A percentile compares a stretch with the other conserved stretches of the same genome.
Evolutionary conservation across 768 basidiomycete species (phyloP).

Genomic region (Xerocomus spinulosus): DNA sequence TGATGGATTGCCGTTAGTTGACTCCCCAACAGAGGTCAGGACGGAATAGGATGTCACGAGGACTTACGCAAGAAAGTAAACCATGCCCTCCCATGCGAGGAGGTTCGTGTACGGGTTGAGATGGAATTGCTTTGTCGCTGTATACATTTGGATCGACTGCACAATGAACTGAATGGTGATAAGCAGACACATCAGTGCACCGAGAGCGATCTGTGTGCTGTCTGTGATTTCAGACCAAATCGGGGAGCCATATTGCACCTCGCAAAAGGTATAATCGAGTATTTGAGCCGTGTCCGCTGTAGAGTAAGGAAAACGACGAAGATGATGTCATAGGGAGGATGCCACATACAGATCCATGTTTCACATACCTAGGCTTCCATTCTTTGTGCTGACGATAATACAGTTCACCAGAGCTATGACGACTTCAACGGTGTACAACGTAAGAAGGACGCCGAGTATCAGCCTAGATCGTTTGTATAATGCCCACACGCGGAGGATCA

Average conservation of each 20-base stretch:
- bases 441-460: background rate
- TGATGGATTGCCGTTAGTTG: background rate
- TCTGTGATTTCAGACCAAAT: background rate
- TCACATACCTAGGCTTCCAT: background rate
- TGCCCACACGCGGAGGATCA: constrained; percentile 3
- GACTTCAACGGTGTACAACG: background rate
- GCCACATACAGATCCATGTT: background rate
- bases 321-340: background rate
- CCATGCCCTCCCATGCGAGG: background rate
- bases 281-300: background rate
- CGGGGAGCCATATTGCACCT: background rate
- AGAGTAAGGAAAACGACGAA: background rate
- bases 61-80: constrained; percentile 2
- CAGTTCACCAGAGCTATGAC: background rate
- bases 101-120: background rate
- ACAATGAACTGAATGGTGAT: background rate
- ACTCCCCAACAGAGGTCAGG: too few species aligned
- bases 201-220: background rate
- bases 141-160: background rate
- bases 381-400: background rate
- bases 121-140: background rate
- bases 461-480: background rate
- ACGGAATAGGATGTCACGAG: too few species aligned
- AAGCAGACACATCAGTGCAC: background rate
- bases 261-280: background rate